Base-by-base conservation (phyloP, 352 stramenopile genomes). In the Plasmopara halstedii region DNA sequence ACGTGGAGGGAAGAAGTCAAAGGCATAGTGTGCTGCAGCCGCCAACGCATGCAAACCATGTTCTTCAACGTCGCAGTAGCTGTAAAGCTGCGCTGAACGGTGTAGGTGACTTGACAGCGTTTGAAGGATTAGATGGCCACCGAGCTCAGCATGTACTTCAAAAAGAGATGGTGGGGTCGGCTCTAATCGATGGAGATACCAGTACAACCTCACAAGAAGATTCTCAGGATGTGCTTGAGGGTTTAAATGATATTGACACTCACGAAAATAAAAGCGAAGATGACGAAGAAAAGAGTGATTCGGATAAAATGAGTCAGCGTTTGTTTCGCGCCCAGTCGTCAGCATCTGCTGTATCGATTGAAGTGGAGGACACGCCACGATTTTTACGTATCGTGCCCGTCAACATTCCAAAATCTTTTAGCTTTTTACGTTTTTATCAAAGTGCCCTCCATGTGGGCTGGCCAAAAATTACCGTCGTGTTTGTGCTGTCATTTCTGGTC, bases 361-460 rank as follows among this genome's bases (percentile, higher is more conserved):
- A 88, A 33, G 71, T 91, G 6, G 69, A 87, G 25, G 78, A 91
- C 40, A 91, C 80, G 8, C 80, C 80, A 17, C 80, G 80, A 0
- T 91, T 88, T 25, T 64, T 88, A 22, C 71, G 69, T 13, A 84
- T 91, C 36, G 41, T 67, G 11, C 73, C 80, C 2, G 74, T 86
- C 2, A 68, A 88, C 46, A 86, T 91, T 25, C 80, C 80, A 6
- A 85, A 85, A 45, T 85, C 76, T 13, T 88, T 83, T 48, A 74
- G 73, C 52, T 91, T 91, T 20, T 81, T 87, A 74, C 66, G 64
- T 1, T 53, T 91, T 17, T 91, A 91, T 53, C 74, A 88, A 50
- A 83, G 66, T 42, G 80, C 80, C 27, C 50, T 91, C 31, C 72
- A 91, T 55, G 58, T 78, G 14, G 55, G 70, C 11, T 91, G 80